A percentile compares a stretch with the other conserved stretches of the same genome.
These are phyloP conservation scores for Wilcoxina mikolae DNA, from an alignment of 495 filamentous ascomycete species.

Conservation along the genomic window DNA sequence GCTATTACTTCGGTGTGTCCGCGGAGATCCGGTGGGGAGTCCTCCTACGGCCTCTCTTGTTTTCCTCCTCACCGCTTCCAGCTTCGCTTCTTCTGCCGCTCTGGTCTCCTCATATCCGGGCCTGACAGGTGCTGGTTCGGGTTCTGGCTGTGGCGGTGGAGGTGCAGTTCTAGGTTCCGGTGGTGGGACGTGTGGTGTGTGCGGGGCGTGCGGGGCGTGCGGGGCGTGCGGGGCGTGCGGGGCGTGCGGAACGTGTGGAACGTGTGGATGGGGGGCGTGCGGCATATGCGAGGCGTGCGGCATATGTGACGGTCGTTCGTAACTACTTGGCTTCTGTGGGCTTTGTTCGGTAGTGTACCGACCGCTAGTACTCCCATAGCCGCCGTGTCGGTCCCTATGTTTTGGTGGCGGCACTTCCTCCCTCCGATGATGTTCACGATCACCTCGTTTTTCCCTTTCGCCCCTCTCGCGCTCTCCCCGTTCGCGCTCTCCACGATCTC, in stretches of 20 bases:
- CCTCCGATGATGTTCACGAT: not conserved
- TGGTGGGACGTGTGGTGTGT: not conserved
- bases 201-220: not conserved
- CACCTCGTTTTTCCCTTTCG: not conserved
- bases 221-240: not conserved
- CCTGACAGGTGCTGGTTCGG: conserved; percentile 11
- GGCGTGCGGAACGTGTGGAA: not conserved
- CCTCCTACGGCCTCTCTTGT: not conserved
- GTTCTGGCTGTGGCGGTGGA: conserved; percentile 4
- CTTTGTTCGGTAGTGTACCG: not conserved
- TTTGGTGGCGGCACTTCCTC: not conserved
- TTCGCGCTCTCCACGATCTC: not conserved
- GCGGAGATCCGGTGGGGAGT: conserved; percentile 13
- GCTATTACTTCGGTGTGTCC: conserved; percentile 8
- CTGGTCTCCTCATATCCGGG: conserved; percentile 20
- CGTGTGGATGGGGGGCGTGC: not conserved
- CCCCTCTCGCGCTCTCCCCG: not conserved
- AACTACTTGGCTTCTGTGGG: not conserved
- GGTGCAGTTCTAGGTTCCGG: not conserved
- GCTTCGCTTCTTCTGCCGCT: conserved; percentile 17
- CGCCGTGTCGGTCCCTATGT: not conserved
- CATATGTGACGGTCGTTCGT: not conserved
- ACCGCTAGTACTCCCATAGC: not conserved
- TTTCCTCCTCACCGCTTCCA: conserved; percentile 14
- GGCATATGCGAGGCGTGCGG: not conserved